Evolutionary conservation across 2,329 filamentous ascomycete genomes (phyloP).

Genomic region (Monilinia laxa): DNA sequence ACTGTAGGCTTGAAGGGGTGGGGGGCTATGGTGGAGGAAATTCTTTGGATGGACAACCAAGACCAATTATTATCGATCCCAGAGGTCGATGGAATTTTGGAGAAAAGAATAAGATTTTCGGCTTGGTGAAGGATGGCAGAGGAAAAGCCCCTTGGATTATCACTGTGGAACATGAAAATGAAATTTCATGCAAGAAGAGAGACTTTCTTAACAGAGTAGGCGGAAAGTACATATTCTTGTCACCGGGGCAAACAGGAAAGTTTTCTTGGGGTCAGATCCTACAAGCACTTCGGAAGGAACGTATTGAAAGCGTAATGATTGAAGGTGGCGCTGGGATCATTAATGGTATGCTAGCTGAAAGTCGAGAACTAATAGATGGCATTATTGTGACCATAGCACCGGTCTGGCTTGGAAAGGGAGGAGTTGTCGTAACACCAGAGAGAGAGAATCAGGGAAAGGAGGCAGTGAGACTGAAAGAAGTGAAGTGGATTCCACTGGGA

Average conservation of each 20-base stretch:
- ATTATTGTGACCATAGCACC: slow-evolving; percentile 89
- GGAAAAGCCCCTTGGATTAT: slow-evolving; percentile 76
- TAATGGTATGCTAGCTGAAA: slow-evolving; percentile 70
- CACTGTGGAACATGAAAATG: slow-evolving; percentile 38
- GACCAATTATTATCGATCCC: slow-evolving; percentile 42
- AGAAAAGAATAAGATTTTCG: slow-evolving; percentile 58
- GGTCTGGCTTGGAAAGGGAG: slow-evolving; percentile 81
- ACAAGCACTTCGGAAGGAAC: slow-evolving; percentile 10
- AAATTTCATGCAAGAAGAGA: neutral
- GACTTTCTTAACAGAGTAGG: slow-evolving; percentile 20
- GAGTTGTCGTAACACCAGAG: slow-evolving; percentile 72
- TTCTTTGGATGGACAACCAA: slow-evolving; percentile 43
- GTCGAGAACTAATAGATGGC: slow-evolving; percentile 65
- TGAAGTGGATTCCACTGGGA: slow-evolving; percentile 32
- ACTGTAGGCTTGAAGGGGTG: slow-evolving; percentile 67
- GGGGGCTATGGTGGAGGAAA: slow-evolving; percentile 31
- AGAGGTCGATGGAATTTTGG: slow-evolving; percentile 18
- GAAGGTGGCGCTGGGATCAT: slow-evolving; percentile 85
- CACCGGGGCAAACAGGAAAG: neutral
- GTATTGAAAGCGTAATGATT: slow-evolving; percentile 77
- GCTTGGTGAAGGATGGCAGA: slow-evolving; percentile 59
- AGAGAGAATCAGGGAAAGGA: slow-evolving; percentile 21
- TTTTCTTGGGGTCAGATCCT: slow-evolving; percentile 11
- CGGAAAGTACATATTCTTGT: slow-evolving; percentile 25
- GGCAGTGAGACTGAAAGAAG: slow-evolving; percentile 25